These are phyloP conservation scores for Colletotrichum truncatum DNA, from an alignment of 2,329 filamentous ascomycete species.

Conservation along the genomic window DNA sequence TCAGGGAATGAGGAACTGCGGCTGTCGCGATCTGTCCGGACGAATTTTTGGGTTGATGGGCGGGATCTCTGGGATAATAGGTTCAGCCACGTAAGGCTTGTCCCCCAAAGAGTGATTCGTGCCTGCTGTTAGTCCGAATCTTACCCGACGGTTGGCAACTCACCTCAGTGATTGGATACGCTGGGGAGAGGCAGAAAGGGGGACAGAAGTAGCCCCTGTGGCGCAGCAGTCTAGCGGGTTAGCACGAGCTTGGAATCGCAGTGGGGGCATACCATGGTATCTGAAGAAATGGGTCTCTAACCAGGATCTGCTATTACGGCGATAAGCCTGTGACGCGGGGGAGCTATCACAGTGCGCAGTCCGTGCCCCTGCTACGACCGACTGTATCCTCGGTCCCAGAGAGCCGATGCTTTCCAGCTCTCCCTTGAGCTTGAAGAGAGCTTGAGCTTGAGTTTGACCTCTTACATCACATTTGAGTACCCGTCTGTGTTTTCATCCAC, in stretches of 20 bases:
- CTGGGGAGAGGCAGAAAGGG: neutral
- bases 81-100: conserved; percentile 34
- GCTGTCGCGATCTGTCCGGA: conserved; percentile 30
- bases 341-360: conserved; percentile 9
- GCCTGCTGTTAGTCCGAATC: conserved; percentile 20
- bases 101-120: neutral
- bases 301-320: neutral
- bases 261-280: conserved; percentile 4
- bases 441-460: conserved; percentile 17
- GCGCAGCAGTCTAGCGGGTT: neutral
- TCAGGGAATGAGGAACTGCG: neutral
- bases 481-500: neutral
- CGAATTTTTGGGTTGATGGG: conserved; percentile 25
- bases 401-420: conserved; percentile 42
- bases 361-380: conserved; percentile 6
- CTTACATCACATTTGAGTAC: conserved; percentile 10
- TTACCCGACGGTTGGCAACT: conserved; percentile 19
- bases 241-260: neutral
- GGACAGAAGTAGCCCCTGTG: neutral
- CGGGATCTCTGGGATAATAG: conserved; percentile 14
- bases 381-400: conserved; percentile 37
- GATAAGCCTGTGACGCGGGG: conserved; percentile 24
- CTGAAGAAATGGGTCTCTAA: neutral
- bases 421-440: conserved; percentile 10
- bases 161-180: conserved; percentile 8